Evolutionary conservation across 2,329 filamentous ascomycete genomes (phyloP), one percentile per base, ranked within the genome.

Genomic region (Exophiala lecanii-corni): DNA sequence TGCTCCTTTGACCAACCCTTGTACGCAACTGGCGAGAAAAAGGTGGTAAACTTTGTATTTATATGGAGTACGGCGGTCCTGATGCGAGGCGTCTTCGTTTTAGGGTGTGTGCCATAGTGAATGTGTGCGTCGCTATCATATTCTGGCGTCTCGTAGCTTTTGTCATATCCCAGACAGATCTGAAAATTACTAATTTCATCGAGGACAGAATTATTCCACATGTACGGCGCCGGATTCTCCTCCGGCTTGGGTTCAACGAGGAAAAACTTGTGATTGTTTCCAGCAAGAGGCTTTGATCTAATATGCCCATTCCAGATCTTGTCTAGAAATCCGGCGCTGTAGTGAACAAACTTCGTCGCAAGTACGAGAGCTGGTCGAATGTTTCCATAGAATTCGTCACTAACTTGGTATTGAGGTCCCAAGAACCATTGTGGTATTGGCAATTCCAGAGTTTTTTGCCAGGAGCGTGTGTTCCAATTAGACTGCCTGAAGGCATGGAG

Each of bases 331-430:
- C 39, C 42, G 9, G 12, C 15, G n/a, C 23, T 45, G 13, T 23
- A 15, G 3, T 15, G 18, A 4, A 26, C 21, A 18, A 45, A 33
- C 30, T 36, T 20, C 9, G 42, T 39, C 6, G 42, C 36, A 16
- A 45, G 30, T 10, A 39, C 35, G 20, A 45, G 36, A 2, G 42
- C 36, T 10, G 42, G 36, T 5, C 35, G 42, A 6, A 45, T 45
- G 9, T 36, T 18, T 16, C 15, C 17, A 20, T 45, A 45, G 19
- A 45, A 39, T 13, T 1, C 9, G 20, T 45, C 36, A 19, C n/a
- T 18, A 9, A 45, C 60, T 6, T 6, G 6, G 17, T 4, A 35
- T 17, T 35, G 12, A 7, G 13, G 15, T 6, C 19, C 15, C 7
- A 10, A 18, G 16, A 35, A 17, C 33, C 33, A 35, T 12, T 26